Conservation (phyloP, 2,329 filamentous ascomycete species). For the Beauveria rudraprayagi region DNA sequence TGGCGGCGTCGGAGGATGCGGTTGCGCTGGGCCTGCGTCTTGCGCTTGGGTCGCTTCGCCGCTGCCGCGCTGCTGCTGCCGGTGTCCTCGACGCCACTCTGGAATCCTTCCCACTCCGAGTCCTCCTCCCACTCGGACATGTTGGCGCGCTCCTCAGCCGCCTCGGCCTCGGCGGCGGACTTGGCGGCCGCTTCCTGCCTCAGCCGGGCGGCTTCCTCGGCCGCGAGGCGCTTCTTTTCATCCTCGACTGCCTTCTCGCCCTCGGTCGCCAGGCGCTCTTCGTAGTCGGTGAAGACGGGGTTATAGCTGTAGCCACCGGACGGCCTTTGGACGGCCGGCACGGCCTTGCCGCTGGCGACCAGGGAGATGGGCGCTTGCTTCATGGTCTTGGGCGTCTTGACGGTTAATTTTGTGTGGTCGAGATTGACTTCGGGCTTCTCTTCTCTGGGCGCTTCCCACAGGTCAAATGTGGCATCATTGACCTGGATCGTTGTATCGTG, state of each 20-base stretch:
- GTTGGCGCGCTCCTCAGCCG: constrained; percentile 58
- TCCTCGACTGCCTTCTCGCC: constrained; percentile 71
- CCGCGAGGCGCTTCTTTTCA: constrained; percentile 65
- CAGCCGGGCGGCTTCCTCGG: constrained; percentile 57
- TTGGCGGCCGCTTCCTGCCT: constrained; percentile 59
- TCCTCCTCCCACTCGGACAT: constrained; percentile 74
- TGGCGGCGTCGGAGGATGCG: constrained; percentile 83
- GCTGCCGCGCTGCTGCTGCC: constrained; percentile 3
- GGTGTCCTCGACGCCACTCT: constrained; percentile 69
- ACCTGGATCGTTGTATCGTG: constrained; percentile 46
- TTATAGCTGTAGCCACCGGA: constrained; percentile 87
- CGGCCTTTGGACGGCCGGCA: constrained; percentile 73
- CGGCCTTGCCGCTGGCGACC: constrained; percentile 68
- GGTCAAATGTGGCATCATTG: constrained; percentile 64
- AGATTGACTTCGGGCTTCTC: constrained; percentile 43
- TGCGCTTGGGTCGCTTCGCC: constrained; percentile 68
- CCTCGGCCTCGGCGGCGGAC: constrained; percentile 67
- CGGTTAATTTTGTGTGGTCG: constrained; percentile 55
- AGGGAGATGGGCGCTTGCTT: constrained; percentile 73
- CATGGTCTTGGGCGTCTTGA: constrained; percentile 67
- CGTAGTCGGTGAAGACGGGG: constrained; percentile 79
- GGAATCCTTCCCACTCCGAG: constrained; percentile 82
- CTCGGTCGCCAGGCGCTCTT: constrained; percentile 64
- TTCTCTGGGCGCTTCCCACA: constrained; percentile 52
- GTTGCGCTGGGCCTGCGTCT: constrained; percentile 81